phyloP scores from a whole-genome alignment of 2,329 filamentous ascomycete genomes.

The Eutypella sp. region DNA sequence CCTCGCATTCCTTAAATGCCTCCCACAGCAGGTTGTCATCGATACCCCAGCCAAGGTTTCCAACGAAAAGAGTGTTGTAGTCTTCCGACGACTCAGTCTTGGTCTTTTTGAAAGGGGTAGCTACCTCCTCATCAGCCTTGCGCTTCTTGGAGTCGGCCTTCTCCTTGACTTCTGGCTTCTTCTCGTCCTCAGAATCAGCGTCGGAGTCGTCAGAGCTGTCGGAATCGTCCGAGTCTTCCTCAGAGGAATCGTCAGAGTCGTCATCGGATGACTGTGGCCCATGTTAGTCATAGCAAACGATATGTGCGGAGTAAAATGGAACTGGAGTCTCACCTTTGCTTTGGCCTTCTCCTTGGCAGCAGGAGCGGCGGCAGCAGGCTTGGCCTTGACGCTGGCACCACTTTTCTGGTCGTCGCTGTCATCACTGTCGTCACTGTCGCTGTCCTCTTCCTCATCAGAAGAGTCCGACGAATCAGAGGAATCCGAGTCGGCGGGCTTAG shows the following conservation, averaged over 20 bases:
- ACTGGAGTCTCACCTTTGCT: conserved; percentile 11
- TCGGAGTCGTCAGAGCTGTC: conserved; percentile 27
- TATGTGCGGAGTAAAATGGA: not conserved
- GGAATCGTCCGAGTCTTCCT: conserved; percentile 21
- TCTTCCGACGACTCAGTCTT: conserved; percentile 52
- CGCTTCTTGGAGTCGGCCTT: conserved; percentile 59
- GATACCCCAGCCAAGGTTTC: conserved; percentile 86
- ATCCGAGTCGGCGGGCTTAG: conserved; percentile 30
- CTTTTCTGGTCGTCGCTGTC: conserved; percentile 22
- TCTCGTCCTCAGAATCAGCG: conserved; percentile 28
- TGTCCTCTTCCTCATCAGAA: conserved; percentile 27
- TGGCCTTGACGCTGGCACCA: conserved; percentile 17
- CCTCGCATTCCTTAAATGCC: conserved; percentile 76
- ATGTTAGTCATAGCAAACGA: not conserved
- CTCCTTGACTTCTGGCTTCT: conserved; percentile 40
- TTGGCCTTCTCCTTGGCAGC: conserved; percentile 24
- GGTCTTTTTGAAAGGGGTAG: conserved; percentile 58
- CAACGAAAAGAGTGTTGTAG: conserved; percentile 74
- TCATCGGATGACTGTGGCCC: conserved; percentile 3
- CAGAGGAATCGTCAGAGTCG: conserved; percentile 27
- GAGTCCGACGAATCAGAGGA: conserved; percentile 28
- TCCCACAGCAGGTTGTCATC: conserved; percentile 77
- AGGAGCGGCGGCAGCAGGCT: conserved; percentile 16
- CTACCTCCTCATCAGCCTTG: conserved; percentile 52
- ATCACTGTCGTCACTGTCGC: conserved; percentile 19